Conservation (phyloP, 2,329 filamentous ascomycete genomes). For the Pseudocercospora ulei region DNA sequence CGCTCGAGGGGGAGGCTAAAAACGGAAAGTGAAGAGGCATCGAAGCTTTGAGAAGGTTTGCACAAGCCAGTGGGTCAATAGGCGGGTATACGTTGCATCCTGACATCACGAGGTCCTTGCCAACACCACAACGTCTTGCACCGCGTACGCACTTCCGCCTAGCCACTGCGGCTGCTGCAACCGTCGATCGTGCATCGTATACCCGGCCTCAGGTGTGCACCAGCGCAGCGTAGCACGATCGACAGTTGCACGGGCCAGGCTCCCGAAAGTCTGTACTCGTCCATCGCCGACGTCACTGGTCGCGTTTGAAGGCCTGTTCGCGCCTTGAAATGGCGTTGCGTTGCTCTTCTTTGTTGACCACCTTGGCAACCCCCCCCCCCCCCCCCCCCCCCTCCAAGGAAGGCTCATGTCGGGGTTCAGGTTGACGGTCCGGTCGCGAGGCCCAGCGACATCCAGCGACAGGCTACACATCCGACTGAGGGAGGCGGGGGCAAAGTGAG, state of each 20-base stretch:
- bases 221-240: background rate
- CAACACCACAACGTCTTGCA: too few relatives aligned
- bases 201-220: too few relatives aligned
- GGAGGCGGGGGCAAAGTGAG: slow-evolving; percentile 9
- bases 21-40: slow-evolving; percentile 18
- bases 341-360: background rate
- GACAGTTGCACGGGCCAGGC: background rate
- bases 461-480: slow-evolving; percentile 10
- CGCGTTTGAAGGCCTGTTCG: too few relatives aligned
- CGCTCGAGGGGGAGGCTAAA: slow-evolving; percentile 12
- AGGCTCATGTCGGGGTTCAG: slow-evolving; percentile 11
- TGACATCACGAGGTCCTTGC: too few relatives aligned
- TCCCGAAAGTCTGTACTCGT: too few relatives aligned
- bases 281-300: too few relatives aligned
- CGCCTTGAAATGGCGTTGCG: too few relatives aligned
- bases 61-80: too few relatives aligned
- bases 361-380: background rate
- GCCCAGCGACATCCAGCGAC: slow-evolving; percentile 12
- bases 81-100: too few relatives aligned
- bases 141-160: background rate
- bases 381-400: too few relatives aligned
- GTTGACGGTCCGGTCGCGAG: slow-evolving; percentile 10
- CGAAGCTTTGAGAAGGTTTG: slow-evolving; percentile 14
- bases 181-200: too few relatives aligned
- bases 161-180: too few relatives aligned